Percentiles rank a stretch among this genome's conserved stretches.
phyloP scores from a whole-genome alignment of 2,329 filamentous ascomycete species.

The Paecilomyces variotii region DNA sequence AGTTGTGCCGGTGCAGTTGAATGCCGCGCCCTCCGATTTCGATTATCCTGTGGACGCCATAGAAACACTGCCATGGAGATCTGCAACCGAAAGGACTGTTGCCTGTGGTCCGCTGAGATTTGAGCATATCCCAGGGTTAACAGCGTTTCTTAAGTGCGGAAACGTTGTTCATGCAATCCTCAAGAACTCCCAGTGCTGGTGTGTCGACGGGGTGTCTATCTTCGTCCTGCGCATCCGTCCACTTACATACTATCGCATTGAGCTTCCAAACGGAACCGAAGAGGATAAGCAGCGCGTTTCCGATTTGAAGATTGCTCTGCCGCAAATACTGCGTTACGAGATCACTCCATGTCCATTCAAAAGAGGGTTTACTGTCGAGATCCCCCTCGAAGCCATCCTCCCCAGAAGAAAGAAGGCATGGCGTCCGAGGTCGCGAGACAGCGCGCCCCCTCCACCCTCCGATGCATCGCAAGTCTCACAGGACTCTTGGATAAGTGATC shows the following conservation, averaged over 20 bases:
- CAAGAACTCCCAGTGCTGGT: conserved; percentile 89
- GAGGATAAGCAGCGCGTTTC: conserved; percentile 58
- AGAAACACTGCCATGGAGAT: conserved; percentile 64
- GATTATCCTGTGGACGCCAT: conserved; percentile 45
- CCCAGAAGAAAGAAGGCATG: conserved; percentile 62
- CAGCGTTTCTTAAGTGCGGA: conserved; percentile 81
- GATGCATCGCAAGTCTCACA: conserved; percentile 8
- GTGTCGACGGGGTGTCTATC: conserved; percentile 72
- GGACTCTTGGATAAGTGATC: conserved; percentile 14
- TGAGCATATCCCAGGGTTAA: conserved; percentile 76
- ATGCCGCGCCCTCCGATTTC: conserved; percentile 33
- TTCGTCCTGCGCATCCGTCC: conserved; percentile 82
- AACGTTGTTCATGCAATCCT: conserved; percentile 77
- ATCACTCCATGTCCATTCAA: conserved; percentile 81
- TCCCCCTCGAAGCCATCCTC: conserved; percentile 60
- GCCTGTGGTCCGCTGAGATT: conserved; percentile 75
- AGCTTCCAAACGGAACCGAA: conserved; percentile 60
- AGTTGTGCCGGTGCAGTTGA: conserved; percentile 32
- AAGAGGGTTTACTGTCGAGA: conserved; percentile 63
- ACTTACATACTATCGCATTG: conserved; percentile 84
- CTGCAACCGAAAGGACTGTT: conserved; percentile 70
- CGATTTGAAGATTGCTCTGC: conserved; percentile 61
- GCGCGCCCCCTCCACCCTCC: conserved; percentile 13
- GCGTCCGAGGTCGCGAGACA: conserved; percentile 50
- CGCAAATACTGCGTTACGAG: conserved; percentile 72